These are phyloP conservation scores for Exophiala spinifera DNA, from an alignment of 2,329 filamentous ascomycete species.

Conservation along the genomic window DNA sequence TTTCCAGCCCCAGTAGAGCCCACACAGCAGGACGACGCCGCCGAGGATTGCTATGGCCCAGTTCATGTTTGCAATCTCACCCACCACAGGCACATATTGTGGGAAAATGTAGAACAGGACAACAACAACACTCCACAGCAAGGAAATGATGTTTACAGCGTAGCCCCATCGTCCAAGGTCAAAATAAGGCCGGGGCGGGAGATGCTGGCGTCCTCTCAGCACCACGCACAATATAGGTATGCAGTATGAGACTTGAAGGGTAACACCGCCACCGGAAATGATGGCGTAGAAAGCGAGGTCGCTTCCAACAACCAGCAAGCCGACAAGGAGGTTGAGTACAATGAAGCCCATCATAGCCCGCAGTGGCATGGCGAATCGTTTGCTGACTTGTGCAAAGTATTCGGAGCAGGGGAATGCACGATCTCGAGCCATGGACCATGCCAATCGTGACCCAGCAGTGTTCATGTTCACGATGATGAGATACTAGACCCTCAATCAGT, in stretches of 20 bases:
- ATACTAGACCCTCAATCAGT: slow-evolving; percentile 15
- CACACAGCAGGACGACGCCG: slow-evolving; percentile 18
- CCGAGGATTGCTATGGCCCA: slow-evolving; percentile 25
- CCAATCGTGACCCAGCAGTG: slow-evolving; percentile 22
- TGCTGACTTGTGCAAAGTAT: slow-evolving; percentile 54
- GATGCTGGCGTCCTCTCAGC: slow-evolving; percentile 17
- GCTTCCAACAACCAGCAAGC: slow-evolving; percentile 22
- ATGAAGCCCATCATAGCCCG: slow-evolving; percentile 22
- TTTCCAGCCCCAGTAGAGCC: slow-evolving; percentile 22
- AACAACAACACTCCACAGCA: slow-evolving; percentile 22
- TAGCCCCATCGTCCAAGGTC: slow-evolving; percentile 24
- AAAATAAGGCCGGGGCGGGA: slow-evolving; percentile 23
- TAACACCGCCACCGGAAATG: slow-evolving; percentile 23
- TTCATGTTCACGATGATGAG: slow-evolving; percentile 26
- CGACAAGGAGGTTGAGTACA: slow-evolving; percentile 20
- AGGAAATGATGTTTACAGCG: slow-evolving; percentile 18
- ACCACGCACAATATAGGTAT: slow-evolving; percentile 22
- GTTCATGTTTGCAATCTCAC: slow-evolving; percentile 25
- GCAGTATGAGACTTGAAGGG: slow-evolving; percentile 23
- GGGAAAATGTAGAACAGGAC: slow-evolving; percentile 24
- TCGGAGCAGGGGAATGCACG: slow-evolving; percentile 57
- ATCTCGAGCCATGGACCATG: slow-evolving; percentile 49
- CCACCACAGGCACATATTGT: slow-evolving; percentile 22
- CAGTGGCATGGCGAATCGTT: slow-evolving; percentile 56
- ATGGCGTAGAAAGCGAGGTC: slow-evolving; percentile 24